These are phyloP conservation scores for Trametes versicolor DNA, from an alignment of 1,284 basidiomycete genomes.

Conservation along the genomic window DNA sequence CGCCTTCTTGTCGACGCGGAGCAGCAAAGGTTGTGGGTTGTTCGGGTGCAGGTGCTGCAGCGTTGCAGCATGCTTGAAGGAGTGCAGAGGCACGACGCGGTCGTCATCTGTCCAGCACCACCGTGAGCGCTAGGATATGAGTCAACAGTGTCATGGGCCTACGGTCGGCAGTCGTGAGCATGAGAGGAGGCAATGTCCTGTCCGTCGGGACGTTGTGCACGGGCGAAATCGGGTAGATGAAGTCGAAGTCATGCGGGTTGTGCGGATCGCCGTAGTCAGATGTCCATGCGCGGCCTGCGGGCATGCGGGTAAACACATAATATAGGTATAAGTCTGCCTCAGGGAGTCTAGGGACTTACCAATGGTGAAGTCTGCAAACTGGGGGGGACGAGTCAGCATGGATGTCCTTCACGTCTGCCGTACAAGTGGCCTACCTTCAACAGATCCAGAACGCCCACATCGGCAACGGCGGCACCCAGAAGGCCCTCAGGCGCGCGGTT, in stretches of 20 bases:
- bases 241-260: constrained; percentile 81
- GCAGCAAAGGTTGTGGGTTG: constrained; percentile 75
- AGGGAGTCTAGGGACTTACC: constrained; percentile 49
- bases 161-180: constrained; percentile 85
- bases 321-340: background rate
- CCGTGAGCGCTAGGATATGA: background rate
- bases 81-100: constrained; percentile 84
- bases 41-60: constrained; percentile 71
- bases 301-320: background rate
- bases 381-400: background rate
- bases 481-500: constrained; percentile 84
- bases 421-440: constrained; percentile 62
- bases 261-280: constrained; percentile 87
- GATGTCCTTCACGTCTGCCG: background rate
- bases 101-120: constrained; percentile 69
- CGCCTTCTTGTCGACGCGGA: constrained; percentile 82
- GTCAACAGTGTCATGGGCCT: constrained; percentile 41
- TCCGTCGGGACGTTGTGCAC: constrained; percentile 76
- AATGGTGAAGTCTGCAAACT: constrained; percentile 84
- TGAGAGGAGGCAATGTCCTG: constrained; percentile 69
- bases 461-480: constrained; percentile 82
- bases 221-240: constrained; percentile 82
- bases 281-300: constrained; percentile 76
- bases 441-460: constrained; percentile 86
- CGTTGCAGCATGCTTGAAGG: constrained; percentile 82